These are phyloP conservation scores for Phytophthora citricola DNA, from an alignment of 352 stramenopile genomes.

Conservation along the genomic window DNA sequence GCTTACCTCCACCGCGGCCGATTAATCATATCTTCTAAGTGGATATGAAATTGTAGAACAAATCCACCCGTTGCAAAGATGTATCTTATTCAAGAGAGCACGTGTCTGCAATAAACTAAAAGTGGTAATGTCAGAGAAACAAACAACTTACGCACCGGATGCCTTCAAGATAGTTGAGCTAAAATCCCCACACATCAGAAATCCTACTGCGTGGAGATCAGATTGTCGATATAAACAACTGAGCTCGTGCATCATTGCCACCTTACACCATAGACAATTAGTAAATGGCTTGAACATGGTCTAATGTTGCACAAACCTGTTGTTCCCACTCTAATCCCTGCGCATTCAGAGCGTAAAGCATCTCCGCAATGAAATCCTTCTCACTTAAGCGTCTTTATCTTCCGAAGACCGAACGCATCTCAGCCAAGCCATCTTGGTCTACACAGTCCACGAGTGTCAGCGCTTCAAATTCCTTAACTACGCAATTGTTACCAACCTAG, in stretches of 20 bases:
- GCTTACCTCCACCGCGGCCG: conserved; percentile 16
- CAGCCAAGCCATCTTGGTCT: conserved; percentile 52
- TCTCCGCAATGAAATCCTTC: conserved; percentile 52
- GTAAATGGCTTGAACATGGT: not conserved
- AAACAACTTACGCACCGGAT: conserved; percentile 29
- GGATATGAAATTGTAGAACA: no score
- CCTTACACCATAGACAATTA: conserved; percentile 22
- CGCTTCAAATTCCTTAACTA: not conserved
- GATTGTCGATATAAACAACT: conserved; percentile 48
- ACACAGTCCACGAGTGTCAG: not conserved
- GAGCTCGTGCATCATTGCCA: conserved; percentile 42
- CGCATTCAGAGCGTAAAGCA: conserved; percentile 38
- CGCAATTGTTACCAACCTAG: conserved; percentile 6
- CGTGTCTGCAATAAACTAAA: conserved; percentile 5
- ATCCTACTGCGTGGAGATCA: conserved; percentile 39
- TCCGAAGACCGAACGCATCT: conserved; percentile 48
- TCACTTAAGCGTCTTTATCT: conserved; percentile 37
- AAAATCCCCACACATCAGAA: conserved; percentile 56
- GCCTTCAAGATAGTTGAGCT: conserved; percentile 50
- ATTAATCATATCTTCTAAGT: not conserved
- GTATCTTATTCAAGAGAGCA: conserved; percentile 7
- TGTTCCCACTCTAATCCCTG: conserved; percentile 22
- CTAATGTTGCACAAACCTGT: conserved; percentile 27
- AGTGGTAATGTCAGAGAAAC: not conserved
- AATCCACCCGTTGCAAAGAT: conserved; percentile 6